phyloP scores from a whole-genome alignment of 495 filamentous ascomycete genomes.

The Tuber melanosporum region DNA sequence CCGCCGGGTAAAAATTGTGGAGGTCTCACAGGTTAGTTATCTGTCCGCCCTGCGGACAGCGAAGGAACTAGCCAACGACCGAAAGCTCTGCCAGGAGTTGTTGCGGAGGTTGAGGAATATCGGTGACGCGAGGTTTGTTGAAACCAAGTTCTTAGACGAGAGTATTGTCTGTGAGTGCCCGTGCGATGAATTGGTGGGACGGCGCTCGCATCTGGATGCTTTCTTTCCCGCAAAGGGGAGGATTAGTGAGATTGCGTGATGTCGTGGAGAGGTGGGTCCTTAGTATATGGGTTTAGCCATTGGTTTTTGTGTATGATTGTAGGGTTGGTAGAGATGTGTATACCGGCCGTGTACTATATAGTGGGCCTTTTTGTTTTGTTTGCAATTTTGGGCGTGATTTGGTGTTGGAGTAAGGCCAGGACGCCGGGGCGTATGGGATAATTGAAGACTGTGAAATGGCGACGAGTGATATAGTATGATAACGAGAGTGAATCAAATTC shows the following conservation, averaged over 20 bases:
- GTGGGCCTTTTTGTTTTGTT: background rate
- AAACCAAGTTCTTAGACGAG: background rate
- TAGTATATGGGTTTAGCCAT: background rate
- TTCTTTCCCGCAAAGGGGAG: background rate
- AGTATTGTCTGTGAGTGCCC: background rate
- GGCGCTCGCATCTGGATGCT: background rate
- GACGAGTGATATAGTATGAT: background rate
- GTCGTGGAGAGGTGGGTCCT: background rate
- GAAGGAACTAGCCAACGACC: background rate
- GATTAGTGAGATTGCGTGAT: conserved; percentile 2
- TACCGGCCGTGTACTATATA: background rate
- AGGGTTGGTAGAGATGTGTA: background rate
- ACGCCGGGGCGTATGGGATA: background rate
- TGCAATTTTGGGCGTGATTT: background rate
- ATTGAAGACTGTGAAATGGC: background rate
- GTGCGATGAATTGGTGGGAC: background rate
- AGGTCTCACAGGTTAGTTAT: background rate
- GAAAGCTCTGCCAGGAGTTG: background rate
- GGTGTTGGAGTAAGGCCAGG: background rate
- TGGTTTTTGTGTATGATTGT: background rate
- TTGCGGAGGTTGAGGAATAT: background rate
- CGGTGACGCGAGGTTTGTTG: background rate
- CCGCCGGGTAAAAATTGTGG: background rate
- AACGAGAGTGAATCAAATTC: background rate
- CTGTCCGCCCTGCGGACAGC: background rate